phyloP scores from a whole-genome alignment of 441 rosid species.

The Populus hybrid region DNA sequence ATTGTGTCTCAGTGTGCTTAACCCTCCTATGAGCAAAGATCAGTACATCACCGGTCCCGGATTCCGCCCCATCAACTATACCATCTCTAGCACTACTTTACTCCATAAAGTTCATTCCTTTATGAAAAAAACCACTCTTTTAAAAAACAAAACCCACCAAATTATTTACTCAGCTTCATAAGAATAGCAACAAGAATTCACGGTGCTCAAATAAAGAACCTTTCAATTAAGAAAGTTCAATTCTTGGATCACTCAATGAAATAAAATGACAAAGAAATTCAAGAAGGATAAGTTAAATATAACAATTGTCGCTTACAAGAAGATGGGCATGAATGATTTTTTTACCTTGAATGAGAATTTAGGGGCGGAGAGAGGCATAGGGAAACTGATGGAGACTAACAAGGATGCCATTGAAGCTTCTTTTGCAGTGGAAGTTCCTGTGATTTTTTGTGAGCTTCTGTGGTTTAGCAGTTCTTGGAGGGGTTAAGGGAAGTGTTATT shows the following conservation, averaged over 20 bases:
- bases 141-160: neutral
- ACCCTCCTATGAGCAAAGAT: no score
- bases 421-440: neutral
- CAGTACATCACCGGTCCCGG: no score
- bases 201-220: neutral
- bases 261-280: neutral
- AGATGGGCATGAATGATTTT: conserved; percentile 6
- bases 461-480: neutral
- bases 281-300: neutral
- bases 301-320: neutral
- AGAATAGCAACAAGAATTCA: neutral
- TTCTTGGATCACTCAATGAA: neutral
- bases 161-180: neutral
- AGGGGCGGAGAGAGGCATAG: conserved; percentile 15
- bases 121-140: neutral
- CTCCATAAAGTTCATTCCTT: neutral
- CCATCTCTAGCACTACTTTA: neutral
- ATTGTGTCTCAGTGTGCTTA: no score
- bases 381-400: conserved; percentile 20
- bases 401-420: conserved; percentile 28
- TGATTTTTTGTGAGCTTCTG: neutral
- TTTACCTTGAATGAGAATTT: conserved; percentile 24
- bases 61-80: no score
- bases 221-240: neutral
- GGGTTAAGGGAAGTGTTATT: neutral